These are phyloP conservation scores for Nicotiana benthamiana DNA, from an alignment of 257 asterid species.

Conservation along the genomic window DNA sequence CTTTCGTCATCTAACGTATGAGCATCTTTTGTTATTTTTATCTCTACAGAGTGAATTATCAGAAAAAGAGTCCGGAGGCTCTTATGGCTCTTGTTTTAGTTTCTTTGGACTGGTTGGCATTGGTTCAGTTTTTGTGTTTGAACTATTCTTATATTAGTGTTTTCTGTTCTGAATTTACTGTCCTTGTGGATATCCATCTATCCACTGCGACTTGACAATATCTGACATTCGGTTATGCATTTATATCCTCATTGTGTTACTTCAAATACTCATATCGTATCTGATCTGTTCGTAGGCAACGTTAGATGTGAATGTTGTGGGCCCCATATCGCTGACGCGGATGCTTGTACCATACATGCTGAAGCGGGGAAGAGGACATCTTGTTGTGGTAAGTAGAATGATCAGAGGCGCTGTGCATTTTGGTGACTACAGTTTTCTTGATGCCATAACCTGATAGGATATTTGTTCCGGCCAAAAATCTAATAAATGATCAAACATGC, in stretches of 20 bases:
- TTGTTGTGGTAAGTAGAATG: conserved; percentile 73
- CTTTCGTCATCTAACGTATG: neutral
- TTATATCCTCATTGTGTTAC: neutral
- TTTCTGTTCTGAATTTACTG: neutral
- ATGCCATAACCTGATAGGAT: neutral
- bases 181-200: neutral
- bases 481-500: neutral
- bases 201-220: neutral
- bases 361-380: conserved; percentile 90
- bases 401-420: neutral
- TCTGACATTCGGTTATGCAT: neutral
- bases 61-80: neutral
- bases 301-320: conserved; percentile 77
- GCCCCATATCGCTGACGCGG: conserved; percentile 83
- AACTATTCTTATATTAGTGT: neutral
- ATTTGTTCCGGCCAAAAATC: neutral
- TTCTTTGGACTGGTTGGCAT: neutral
- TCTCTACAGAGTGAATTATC: neutral
- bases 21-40: neutral
- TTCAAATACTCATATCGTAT: conserved; percentile 6
- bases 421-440: neutral
- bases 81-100: neutral
- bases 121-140: neutral
- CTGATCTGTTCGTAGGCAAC: conserved; percentile 59
- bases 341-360: conserved; percentile 74